Conservation (phyloP, 257 asterid genomes). For the Echium plantagineum region DNA sequence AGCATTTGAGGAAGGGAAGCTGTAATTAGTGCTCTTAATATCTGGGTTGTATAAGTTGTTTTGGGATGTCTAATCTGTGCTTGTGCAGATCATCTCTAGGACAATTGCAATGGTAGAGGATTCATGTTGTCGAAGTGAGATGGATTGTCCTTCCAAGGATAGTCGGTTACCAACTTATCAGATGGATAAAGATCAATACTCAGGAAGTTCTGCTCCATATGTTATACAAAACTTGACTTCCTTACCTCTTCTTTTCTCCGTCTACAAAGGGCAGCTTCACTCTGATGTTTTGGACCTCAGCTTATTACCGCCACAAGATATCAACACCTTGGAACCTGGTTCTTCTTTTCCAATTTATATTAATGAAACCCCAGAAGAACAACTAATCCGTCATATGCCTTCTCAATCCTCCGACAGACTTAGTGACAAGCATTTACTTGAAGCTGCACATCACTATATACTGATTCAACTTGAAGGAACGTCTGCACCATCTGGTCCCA, state of each 20-base stretch:
- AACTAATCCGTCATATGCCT: slow-evolving; percentile 50
- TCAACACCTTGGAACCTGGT: slow-evolving; percentile 50
- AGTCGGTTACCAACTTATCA: slow-evolving; percentile 31
- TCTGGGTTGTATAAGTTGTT: background rate
- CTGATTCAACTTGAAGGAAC: slow-evolving; percentile 83
- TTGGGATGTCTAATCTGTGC: slow-evolving; percentile 13
- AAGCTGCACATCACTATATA: slow-evolving; percentile 63
- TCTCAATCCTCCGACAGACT: slow-evolving; percentile 56
- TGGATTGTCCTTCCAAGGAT: slow-evolving; percentile 24
- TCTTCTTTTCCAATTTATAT: slow-evolving; percentile 63
- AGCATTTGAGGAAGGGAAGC: too few species aligned
- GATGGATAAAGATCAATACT: slow-evolving; percentile 34
- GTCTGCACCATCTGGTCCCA: slow-evolving; percentile 61
- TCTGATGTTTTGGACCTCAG: slow-evolving; percentile 37
- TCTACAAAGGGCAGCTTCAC: slow-evolving; percentile 42
- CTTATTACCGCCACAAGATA: slow-evolving; percentile 41
- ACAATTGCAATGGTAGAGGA: slow-evolving; percentile 53
- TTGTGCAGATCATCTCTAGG: slow-evolving; percentile 59
- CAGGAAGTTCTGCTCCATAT: slow-evolving; percentile 75
- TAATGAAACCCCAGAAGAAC: slow-evolving; percentile 63
- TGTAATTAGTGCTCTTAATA: background rate
- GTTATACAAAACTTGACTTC: slow-evolving; percentile 81
- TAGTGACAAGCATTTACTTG: slow-evolving; percentile 47
- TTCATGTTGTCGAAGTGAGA: slow-evolving; percentile 35
- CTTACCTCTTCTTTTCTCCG: slow-evolving; percentile 55